Conservation (phyloP, 2,329 filamentous ascomycete species). For the Claviceps sp. region DNA sequence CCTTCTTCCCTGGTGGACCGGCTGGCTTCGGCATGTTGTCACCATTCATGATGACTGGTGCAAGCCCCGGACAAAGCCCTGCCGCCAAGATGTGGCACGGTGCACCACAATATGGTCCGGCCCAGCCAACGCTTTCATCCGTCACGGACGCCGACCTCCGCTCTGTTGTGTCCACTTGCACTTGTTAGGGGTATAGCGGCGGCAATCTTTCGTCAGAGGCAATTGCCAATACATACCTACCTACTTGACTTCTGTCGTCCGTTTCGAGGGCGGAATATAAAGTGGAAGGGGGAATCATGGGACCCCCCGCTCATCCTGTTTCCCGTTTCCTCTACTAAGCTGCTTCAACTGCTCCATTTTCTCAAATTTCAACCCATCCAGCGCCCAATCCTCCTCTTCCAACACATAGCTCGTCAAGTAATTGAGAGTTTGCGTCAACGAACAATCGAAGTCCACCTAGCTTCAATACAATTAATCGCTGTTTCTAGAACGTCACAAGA, state of each 20-base stretch:
- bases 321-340: background rate
- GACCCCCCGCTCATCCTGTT: constrained; percentile 1
- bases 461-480: background rate
- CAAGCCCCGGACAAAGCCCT: background rate
- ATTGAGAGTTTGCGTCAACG: too few species aligned
- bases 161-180: constrained; percentile 34
- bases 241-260: constrained; percentile 2
- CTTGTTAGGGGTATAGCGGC: constrained; percentile 40
- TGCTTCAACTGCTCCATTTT: background rate
- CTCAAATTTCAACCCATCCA: background rate
- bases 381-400: background rate
- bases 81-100: constrained; percentile 7
- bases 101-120: constrained; percentile 6
- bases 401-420: background rate
- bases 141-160: constrained; percentile 5
- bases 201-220: constrained; percentile 5
- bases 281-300: constrained; percentile 2
- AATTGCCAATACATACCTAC: too few species aligned
- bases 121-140: constrained; percentile 6
- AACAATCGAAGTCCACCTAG: too few species aligned
- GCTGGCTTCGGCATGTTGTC: constrained; percentile 6
- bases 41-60: too few species aligned
- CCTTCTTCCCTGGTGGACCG: background rate
- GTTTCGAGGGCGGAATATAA: constrained; percentile 4
- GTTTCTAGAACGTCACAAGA: background rate